phyloP scores from a whole-genome alignment of 306 rosid genomes.

The Pterocarpus santalinus region DNA sequence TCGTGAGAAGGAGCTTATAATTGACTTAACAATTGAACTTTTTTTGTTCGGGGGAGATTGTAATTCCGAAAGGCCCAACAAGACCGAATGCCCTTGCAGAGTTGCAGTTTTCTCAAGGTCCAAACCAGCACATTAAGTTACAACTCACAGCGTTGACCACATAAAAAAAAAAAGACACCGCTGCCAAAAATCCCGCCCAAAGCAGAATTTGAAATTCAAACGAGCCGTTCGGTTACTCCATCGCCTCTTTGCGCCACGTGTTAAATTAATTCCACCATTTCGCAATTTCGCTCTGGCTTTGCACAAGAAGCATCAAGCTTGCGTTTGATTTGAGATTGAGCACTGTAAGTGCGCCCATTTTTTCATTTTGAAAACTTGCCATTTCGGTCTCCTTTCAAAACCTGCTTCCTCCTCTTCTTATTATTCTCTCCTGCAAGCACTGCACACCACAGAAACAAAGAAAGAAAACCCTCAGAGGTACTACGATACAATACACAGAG shows the following conservation, averaged over 20 bases:
- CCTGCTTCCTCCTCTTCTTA: not conserved
- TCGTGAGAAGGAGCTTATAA: too few relatives aligned
- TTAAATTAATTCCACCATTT: not conserved
- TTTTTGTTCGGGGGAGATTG: too few relatives aligned
- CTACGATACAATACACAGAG: not conserved
- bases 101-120: too few relatives aligned
- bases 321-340: not conserved
- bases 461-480: not conserved
- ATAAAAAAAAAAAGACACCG: not conserved
- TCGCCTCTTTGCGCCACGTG: not conserved
- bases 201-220: constrained; percentile 40
- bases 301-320: not conserved
- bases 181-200: constrained; percentile 41
- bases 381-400: constrained; percentile 42
- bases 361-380: constrained; percentile 55
- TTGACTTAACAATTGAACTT: too few relatives aligned
- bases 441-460: not conserved
- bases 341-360: constrained; percentile 57
- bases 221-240: not conserved
- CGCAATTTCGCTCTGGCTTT: not conserved
- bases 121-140: too few relatives aligned
- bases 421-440: not conserved
- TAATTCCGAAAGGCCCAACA: not conserved
- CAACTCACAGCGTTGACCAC: not conserved
- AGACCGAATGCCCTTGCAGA: not conserved